Evolutionary conservation across 768 basidiomycete species (phyloP).

Genomic region (Amanita pseudoporphyria): DNA sequence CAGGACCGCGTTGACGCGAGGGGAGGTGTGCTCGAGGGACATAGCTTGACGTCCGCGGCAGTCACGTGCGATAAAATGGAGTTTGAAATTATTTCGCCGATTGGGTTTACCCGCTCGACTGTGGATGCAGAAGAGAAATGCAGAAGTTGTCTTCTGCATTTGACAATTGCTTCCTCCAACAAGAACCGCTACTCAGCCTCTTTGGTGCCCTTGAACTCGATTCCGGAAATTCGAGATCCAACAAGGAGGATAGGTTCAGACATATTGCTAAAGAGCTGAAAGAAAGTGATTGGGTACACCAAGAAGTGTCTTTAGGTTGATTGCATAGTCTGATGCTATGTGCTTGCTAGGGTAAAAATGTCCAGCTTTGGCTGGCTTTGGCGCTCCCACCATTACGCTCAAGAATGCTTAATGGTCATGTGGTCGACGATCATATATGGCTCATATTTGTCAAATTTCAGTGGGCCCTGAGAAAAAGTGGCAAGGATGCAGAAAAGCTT

Average conservation of each 20-base stretch:
- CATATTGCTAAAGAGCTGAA: not conserved
- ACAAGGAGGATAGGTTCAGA: not conserved
- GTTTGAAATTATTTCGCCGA: not conserved
- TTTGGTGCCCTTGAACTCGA: not conserved
- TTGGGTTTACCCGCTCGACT: not conserved
- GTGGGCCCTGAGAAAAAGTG: constrained; percentile 13
- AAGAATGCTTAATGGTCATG: not conserved
- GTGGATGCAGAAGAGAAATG: not conserved
- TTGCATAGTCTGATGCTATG: not conserved
- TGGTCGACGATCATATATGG: not conserved
- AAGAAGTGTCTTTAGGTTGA: not conserved
- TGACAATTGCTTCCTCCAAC: not conserved
- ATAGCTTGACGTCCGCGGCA: not conserved
- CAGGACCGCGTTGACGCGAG: constrained; percentile 5
- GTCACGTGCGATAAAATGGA: not conserved
- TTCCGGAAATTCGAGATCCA: not conserved
- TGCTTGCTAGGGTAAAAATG: not conserved
- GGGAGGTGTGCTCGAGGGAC: constrained; percentile 4
- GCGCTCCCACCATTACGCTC: not conserved
- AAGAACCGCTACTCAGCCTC: constrained; percentile 9
- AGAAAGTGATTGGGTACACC: not conserved
- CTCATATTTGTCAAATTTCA: constrained; percentile 14
- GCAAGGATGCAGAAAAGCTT: not conserved
- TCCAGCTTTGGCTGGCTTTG: constrained; percentile 1
- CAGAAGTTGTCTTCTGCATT: no score